A percentile compares a stretch with the other conserved stretches of the same genome.
phyloP scores from a whole-genome alignment of 1,284 basidiomycete genomes.

The Testicularia cyperi region DNA sequence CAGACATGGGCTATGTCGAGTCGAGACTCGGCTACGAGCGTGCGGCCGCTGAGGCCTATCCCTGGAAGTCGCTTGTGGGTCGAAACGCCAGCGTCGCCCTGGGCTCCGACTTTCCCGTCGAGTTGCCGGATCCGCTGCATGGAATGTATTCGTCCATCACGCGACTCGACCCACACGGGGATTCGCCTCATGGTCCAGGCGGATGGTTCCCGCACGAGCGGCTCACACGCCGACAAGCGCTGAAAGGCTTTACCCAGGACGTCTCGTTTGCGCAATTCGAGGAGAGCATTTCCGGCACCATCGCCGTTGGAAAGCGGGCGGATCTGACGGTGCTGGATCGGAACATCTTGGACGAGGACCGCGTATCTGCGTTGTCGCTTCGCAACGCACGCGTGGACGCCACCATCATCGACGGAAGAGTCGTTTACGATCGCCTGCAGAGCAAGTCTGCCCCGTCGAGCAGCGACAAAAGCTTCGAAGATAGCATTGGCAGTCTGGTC shows the following conservation, averaged over 20 bases:
- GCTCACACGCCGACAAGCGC: conserved; percentile 71
- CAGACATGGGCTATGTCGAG: conserved; percentile 78
- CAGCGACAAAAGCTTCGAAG: too few species aligned
- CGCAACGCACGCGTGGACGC: conserved; percentile 72
- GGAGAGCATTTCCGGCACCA: conserved; percentile 67
- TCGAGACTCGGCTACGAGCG: conserved; percentile 61
- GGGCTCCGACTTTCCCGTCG: conserved; percentile 86
- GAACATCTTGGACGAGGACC: conserved; percentile 69
- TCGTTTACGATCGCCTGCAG: conserved; percentile 68
- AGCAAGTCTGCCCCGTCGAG: too few species aligned
- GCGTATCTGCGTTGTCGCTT: conserved; percentile 67
- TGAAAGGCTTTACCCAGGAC: conserved; percentile 76
- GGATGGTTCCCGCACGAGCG: conserved; percentile 70
- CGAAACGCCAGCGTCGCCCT: conserved; percentile 68
- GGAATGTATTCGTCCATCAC: conserved; percentile 86
- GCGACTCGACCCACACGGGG: conserved; percentile 70
- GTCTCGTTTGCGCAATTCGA: conserved; percentile 83
- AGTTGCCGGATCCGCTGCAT: conserved; percentile 40
- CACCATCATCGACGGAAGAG: conserved; percentile 76
- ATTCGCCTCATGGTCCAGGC: conserved; percentile 75
- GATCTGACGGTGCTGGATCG: conserved; percentile 80
- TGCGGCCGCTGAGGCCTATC: conserved; percentile 74
- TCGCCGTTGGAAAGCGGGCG: conserved; percentile 74
- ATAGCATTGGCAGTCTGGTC: too few species aligned
- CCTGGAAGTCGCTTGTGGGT: conserved; percentile 74